Base-by-base conservation (phyloP, 2,329 filamentous ascomycete species). In the Cephalotrichum gorgonifer region DNA sequence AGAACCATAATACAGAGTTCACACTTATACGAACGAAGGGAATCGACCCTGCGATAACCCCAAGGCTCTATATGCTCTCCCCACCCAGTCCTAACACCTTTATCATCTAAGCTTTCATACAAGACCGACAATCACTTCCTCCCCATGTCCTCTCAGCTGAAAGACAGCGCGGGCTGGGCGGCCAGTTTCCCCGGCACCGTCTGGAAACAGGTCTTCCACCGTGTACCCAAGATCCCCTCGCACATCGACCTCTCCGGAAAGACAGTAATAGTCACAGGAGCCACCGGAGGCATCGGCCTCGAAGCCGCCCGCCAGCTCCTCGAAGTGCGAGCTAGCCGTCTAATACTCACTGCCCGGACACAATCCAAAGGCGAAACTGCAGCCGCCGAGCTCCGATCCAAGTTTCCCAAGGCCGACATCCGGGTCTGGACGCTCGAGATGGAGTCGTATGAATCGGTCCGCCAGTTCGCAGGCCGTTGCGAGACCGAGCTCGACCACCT, bases 341-440 rank as follows among this genome's bases (percentile, higher is more conserved):
- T 74, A 5, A 67, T 75, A 50, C 53, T 75, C 7, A 67, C 63
- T 7, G 70, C 71, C 3, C 68, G 72, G 2, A 65, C 61, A 2
- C 48, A 55, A 2, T 26, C 53, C 1, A 70, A 64, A 51, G 71
- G 71, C 4, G 61, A 71, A 15, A 56, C 54, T 2, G 71, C 67
- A 0, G 67, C 64, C 2, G 39, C 52, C 1, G 50, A 54, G 12
- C 58, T 73, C 4, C 60, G 59, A 4, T 51, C 51, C 17, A 46
- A 56, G 22, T 60, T 60, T 43, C 60, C 60, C 1, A 53, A 54
- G 1, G 58, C 63, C 12, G 58, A 41, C 1, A 61, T 74, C 31
- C 61, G 68, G 17, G 68, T 74, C n/a, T 74, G 69, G 67, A 15
- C 54, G 14, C 53, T 75, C 4, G 70, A 75, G 52, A 64, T 73